Evolutionary conservation across 2,329 filamentous ascomycete genomes (phyloP), one percentile per base, ranked within the genome.

Genomic region (Apiospora aurea): DNA sequence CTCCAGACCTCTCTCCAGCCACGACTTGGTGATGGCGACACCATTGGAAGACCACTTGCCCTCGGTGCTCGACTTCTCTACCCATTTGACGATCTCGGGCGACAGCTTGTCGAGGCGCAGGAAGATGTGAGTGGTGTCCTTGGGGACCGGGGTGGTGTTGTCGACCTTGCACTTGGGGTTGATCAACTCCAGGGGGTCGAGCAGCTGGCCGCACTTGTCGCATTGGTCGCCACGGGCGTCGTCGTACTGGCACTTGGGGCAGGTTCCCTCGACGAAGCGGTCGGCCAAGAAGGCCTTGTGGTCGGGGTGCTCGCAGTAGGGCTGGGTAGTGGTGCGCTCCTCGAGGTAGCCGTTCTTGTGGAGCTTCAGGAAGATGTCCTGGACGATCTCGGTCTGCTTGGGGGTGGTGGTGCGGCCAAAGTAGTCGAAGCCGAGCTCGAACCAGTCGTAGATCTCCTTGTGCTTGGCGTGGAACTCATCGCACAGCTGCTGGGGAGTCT

Each of bases 81-180:
- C 92, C 94, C 94, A 99, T 72, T 89, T 87, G 76, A 94, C 89
- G 70, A 97, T 91, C 74, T 92, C 85, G 0, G 91, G 88, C 80
- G 97, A 92, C 61, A 97, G 87, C 79, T 93, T 93, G 82, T 98
- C 94, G 11, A 99, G 87, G 70, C 90, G 89, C n/a, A 99, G 86
- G 82, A 95, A 97, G 66, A 97, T 90, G 81, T 98, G 96, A 83
- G 95, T 98, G 41, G 96, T 98, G 76, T 93, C 90, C 75, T 92
- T 89, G 69, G 90, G 89, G 43, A 96, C 91, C 2, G 95, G 96
- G 6, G 92, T 92, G 10, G 94, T 90, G 67, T 92, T 93, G 78
- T 98, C 94, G 24, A 98, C 88, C 85, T 98, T 98, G 86, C 96
- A 98, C 73, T 92, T 91, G 6, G 95, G 95, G 78, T 96, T 95